phyloP scores from a whole-genome alignment of 1,284 basidiomycete genomes.

The Malassezia vespertilionis region DNA sequence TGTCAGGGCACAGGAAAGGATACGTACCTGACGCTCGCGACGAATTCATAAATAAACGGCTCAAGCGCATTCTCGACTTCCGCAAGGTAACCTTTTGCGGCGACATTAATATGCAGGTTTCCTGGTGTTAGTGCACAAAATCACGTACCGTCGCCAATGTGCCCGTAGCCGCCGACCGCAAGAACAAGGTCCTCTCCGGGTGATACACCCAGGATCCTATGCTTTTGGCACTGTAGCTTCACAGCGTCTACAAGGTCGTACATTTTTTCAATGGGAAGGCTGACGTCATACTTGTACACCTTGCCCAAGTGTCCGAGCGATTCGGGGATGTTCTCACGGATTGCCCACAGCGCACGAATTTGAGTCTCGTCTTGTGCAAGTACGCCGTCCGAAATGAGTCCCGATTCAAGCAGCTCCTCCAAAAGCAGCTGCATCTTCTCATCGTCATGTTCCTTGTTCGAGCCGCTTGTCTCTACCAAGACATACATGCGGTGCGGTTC shows the following conservation, averaged over 20 bases:
- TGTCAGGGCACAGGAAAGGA: not conserved
- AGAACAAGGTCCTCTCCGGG: constrained; percentile 49
- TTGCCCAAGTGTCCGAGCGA: constrained; percentile 87
- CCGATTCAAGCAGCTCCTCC: constrained; percentile 66
- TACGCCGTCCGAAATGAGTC: constrained; percentile 76
- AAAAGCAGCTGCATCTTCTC: constrained; percentile 83
- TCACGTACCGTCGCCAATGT: constrained; percentile 75
- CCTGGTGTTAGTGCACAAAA: constrained; percentile 51
- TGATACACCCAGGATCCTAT: constrained; percentile 62
- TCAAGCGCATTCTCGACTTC: constrained; percentile 80
- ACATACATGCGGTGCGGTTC: constrained; percentile 57
- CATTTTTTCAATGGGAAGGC: constrained; percentile 77
- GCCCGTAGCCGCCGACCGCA: constrained; percentile 69
- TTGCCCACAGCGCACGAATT: constrained; percentile 76
- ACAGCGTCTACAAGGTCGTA: constrained; percentile 77
- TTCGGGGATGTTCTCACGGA: constrained; percentile 90
- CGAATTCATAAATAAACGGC: constrained; percentile 89
- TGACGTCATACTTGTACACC: constrained; percentile 95
- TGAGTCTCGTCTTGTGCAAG: constrained; percentile 85
- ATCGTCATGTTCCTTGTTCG: constrained; percentile 84
- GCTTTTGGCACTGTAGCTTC: constrained; percentile 60
- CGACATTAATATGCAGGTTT: constrained; percentile 86
- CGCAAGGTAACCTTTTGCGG: constrained; percentile 69
- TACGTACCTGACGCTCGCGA: constrained; percentile 48
- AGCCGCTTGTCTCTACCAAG: constrained; percentile 83